phyloP scores from a whole-genome alignment of 441 rosid genomes.

The Jatropha podagrica region DNA sequence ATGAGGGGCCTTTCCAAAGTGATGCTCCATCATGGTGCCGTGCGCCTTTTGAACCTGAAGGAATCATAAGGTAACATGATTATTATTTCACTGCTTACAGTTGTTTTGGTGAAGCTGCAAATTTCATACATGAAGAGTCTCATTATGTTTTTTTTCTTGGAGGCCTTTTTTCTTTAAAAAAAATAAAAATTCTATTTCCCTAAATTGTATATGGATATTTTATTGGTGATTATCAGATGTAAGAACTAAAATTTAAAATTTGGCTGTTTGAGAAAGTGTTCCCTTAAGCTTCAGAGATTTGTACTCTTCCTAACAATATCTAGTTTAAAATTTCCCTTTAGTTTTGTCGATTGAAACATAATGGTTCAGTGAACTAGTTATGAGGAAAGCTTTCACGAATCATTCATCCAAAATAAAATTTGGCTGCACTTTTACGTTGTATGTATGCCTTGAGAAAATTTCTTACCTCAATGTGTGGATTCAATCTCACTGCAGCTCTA shows the following conservation, averaged over 20 bases:
- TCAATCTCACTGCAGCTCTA: constrained; percentile 51
- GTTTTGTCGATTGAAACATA: neutral
- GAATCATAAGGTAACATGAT: constrained; percentile 40
- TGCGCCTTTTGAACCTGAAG: constrained; percentile 93
- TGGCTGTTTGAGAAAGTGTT: neutral
- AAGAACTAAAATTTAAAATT: neutral
- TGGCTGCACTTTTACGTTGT: neutral
- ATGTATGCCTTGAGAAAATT: neutral
- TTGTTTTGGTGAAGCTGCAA: constrained; percentile 5
- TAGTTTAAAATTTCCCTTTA: neutral
- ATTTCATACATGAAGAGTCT: neutral
- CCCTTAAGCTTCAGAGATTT: neutral
- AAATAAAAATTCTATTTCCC: neutral
- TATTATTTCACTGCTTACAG: constrained; percentile 8
- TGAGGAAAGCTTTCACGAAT: too few species aligned
- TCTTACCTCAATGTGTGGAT: constrained; percentile 1
- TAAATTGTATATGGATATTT: neutral
- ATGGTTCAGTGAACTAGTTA: neutral
- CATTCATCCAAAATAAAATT: too few species aligned
- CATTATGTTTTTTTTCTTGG: neutral
- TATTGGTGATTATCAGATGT: neutral
- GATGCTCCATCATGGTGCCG: constrained; percentile 83
- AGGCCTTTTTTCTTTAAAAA: neutral
- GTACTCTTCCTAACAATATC: neutral
- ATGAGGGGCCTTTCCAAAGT: constrained; percentile 46